These are phyloP conservation scores for Dendrobium chrysotoxum DNA, from an alignment of 106 monocot genomes.

Conservation along the genomic window DNA sequence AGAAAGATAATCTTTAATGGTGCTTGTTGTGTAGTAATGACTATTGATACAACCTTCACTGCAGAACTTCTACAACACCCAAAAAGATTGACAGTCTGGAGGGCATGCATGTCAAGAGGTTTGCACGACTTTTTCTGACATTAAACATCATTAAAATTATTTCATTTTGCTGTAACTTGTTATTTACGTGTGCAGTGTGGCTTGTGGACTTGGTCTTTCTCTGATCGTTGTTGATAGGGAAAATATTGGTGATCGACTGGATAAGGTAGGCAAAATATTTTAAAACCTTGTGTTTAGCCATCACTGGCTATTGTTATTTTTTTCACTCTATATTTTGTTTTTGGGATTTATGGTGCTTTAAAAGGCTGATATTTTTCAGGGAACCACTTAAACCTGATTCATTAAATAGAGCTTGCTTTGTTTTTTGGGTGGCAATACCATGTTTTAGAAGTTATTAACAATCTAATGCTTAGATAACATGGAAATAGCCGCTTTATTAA, in stretches of 20 bases:
- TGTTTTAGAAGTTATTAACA: neutral
- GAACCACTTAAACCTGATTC: neutral
- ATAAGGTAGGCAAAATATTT: constrained; percentile 40
- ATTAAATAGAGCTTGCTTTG: neutral
- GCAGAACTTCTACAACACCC: constrained; percentile 87
- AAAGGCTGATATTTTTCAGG: neutral
- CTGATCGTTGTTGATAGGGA: constrained; percentile 73
- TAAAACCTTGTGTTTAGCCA: neutral
- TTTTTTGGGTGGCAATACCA: neutral
- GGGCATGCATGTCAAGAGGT: constrained; percentile 88
- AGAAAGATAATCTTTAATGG: neutral
- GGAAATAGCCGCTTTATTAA: neutral
- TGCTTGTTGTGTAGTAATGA: neutral
- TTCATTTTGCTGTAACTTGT: neutral
- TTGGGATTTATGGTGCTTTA: neutral
- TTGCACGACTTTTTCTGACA: neutral
- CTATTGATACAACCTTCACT: constrained; percentile 3
- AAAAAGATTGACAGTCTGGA: constrained; percentile 93
- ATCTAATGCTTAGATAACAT: neutral
- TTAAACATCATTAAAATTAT: neutral
- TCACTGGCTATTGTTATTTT: neutral
- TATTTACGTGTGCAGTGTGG: constrained; percentile 49
- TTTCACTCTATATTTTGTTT: neutral
- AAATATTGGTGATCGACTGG: constrained; percentile 59
- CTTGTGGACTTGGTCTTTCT: constrained; percentile 76